Conservation (phyloP, 2,329 filamentous ascomycete species). For the Colletotrichum tropicale region DNA sequence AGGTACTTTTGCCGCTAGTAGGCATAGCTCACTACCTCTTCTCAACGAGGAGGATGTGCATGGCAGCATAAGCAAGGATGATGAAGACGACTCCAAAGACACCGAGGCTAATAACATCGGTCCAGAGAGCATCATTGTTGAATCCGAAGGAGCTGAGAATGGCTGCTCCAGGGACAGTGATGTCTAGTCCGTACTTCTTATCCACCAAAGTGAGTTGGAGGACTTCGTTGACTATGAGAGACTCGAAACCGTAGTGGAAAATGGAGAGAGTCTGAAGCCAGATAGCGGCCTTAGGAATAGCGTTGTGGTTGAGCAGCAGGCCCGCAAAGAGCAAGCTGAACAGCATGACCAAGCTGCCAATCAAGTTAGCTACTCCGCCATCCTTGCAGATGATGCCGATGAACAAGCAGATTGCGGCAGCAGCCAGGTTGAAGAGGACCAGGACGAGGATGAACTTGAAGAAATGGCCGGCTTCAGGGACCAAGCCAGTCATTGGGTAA, state of each 20-base stretch:
- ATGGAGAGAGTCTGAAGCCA: conserved; percentile 96
- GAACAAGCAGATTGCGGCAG: conserved; percentile 91
- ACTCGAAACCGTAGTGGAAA: conserved; percentile 98
- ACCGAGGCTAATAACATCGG: conserved; percentile 80
- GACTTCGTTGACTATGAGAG: conserved; percentile 96
- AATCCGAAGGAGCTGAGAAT: conserved; percentile 97
- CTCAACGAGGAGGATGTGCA: conserved; percentile 94
- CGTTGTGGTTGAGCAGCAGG: conserved; percentile 91
- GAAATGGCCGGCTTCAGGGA: conserved; percentile 83
- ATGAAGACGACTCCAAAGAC: conserved; percentile 85
- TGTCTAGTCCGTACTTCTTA: conserved; percentile 94
- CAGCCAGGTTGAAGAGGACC: conserved; percentile 94
- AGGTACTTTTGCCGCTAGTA: background rate
- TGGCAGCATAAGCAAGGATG: conserved; percentile 84
- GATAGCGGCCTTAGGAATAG: conserved; percentile 81
- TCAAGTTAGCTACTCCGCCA: conserved; percentile 86
- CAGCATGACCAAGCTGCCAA: conserved; percentile 95
- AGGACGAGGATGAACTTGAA: conserved; percentile 90
- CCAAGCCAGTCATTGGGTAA: conserved; percentile 96
- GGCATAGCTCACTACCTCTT: conserved; percentile 62
- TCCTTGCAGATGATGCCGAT: conserved; percentile 97
- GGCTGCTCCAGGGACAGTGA: conserved; percentile 91
- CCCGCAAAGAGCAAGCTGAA: conserved; percentile 96
- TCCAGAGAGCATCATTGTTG: conserved; percentile 84
- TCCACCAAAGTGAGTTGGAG: conserved; percentile 88